Percentiles rank a stretch among this genome's conserved stretches.
Evolutionary conservation across 768 basidiomycete genomes (phyloP).

Genomic region (Lactifluus volemus): DNA sequence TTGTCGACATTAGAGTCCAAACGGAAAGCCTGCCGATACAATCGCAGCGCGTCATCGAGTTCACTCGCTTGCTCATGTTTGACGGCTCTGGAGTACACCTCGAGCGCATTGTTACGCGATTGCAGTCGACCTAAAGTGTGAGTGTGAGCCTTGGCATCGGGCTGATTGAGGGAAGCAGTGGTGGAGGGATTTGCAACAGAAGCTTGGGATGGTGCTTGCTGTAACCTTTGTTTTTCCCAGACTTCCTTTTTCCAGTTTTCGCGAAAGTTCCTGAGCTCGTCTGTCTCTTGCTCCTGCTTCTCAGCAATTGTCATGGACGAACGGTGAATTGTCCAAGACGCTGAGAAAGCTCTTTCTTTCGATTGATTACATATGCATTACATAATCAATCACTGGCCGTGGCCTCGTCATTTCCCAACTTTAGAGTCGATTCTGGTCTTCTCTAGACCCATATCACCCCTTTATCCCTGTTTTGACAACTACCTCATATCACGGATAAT

Average conservation of each 20-base stretch:
- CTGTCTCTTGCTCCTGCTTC: constrained; percentile 32
- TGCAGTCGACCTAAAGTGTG: background rate
- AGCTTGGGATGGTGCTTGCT: background rate
- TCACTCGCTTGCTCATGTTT: constrained; percentile 64
- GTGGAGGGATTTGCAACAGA: background rate
- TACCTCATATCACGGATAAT: background rate
- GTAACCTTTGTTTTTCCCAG: constrained; percentile 22
- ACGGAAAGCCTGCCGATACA: constrained; percentile 78
- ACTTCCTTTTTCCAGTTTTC: constrained; percentile 68
- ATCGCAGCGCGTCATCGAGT: constrained; percentile 61
- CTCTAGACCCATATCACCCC: background rate
- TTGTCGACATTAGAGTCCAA: constrained; percentile 69
- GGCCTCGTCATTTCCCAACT: background rate
- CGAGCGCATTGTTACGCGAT: constrained; percentile 42
- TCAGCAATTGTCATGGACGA: background rate
- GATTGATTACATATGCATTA: background rate
- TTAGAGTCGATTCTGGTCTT: background rate
- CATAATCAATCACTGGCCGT: background rate
- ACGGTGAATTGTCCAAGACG: background rate
- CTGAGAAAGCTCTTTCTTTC: no score
- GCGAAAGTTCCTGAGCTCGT: constrained; percentile 63
- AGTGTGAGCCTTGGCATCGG: background rate
- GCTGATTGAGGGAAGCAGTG: constrained; percentile 6
- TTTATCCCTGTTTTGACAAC: background rate
- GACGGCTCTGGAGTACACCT: constrained; percentile 61